Conservation (phyloP, 108 stramenopile genomes). For the Fistulifera pelliculosa region DNA sequence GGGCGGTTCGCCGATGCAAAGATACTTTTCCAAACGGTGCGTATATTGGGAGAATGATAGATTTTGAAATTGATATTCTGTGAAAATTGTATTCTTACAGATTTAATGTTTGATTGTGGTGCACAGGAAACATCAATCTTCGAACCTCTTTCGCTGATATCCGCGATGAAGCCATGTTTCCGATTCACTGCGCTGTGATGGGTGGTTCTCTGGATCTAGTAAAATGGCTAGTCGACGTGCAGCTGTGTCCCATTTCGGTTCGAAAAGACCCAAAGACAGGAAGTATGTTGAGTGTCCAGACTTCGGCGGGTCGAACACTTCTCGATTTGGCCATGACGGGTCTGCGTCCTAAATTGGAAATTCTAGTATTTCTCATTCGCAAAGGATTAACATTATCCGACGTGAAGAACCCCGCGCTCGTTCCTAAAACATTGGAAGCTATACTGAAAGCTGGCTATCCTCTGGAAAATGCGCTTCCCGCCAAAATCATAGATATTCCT, state of each 20-base stretch:
- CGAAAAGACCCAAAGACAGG: slow-evolving; percentile 13
- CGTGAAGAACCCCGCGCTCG: slow-evolving; percentile 32
- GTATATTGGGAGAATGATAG: not conserved
- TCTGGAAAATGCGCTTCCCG: not conserved
- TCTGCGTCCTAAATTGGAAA: slow-evolving; percentile 29
- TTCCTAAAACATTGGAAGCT: slow-evolving; percentile 43
- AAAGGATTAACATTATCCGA: slow-evolving; percentile 18
- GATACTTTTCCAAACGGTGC: slow-evolving; percentile 32
- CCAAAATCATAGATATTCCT: too few relatives aligned
- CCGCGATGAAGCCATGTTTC: slow-evolving; percentile 47
- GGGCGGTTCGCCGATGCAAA: slow-evolving; percentile 41
- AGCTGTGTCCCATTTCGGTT: slow-evolving; percentile 55
- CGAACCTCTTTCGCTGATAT: slow-evolving; percentile 60
- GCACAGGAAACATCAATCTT: slow-evolving; percentile 66
- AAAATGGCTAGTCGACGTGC: slow-evolving; percentile 66
- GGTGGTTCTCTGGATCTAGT: slow-evolving; percentile 56
- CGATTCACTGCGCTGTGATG: slow-evolving; percentile 61
- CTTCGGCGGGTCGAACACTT: slow-evolving; percentile 23
- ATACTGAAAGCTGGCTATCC: slow-evolving; percentile 19
- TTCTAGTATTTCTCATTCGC: slow-evolving; percentile 28
- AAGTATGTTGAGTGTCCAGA: slow-evolving; percentile 21
- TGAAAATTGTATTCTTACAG: not conserved
- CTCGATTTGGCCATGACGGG: slow-evolving; percentile 49
- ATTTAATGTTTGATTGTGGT: too few relatives aligned
- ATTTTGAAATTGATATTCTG: not conserved